phyloP scores from a whole-genome alignment of 2,329 filamentous ascomycete genomes.

The Colletotrichum costaricense region DNA sequence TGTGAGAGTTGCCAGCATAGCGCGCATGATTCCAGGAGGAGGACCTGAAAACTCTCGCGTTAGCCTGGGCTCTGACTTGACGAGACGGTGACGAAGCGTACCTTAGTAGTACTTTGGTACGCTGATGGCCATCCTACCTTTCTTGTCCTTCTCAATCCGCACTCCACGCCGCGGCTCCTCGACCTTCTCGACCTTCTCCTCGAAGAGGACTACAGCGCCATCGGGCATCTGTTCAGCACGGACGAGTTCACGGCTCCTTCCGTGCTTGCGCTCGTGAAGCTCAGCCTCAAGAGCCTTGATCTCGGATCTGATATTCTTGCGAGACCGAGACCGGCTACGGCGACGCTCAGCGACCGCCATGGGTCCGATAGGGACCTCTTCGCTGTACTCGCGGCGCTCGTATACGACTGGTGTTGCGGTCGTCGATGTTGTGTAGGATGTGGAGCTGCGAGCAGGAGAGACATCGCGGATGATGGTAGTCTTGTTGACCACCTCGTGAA shows the following conservation, averaged over 20 bases:
- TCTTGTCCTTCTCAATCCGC: slow-evolving; percentile 87
- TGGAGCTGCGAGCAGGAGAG: slow-evolving; percentile 55
- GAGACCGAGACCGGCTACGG: slow-evolving; percentile 54
- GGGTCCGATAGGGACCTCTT: slow-evolving; percentile 50
- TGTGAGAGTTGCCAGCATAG: slow-evolving; percentile 78
- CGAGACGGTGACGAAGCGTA: slow-evolving; percentile 48
- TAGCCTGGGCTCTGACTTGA: slow-evolving; percentile 36
- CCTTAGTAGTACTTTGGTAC: slow-evolving; percentile 77
- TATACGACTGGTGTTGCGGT: slow-evolving; percentile 51
- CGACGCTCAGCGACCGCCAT: slow-evolving; percentile 53
- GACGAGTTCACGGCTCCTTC: slow-evolving; percentile 62
- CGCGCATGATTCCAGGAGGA: slow-evolving; percentile 71
- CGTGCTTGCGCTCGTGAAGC: slow-evolving; percentile 48
- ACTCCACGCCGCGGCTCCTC: slow-evolving; percentile 67
- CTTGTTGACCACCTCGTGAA: slow-evolving; percentile 56
- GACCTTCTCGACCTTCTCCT: slow-evolving; percentile 67
- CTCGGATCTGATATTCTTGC: slow-evolving; percentile 76
- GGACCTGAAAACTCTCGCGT: slow-evolving; percentile 61
- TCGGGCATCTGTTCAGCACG: slow-evolving; percentile 68
- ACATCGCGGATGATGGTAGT: slow-evolving; percentile 60
- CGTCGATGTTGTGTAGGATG: slow-evolving; percentile 47
- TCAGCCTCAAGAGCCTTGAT: slow-evolving; percentile 79
- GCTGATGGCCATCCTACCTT: slow-evolving; percentile 94
- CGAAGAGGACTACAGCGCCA: slow-evolving; percentile 72
- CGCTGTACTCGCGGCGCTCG: slow-evolving; percentile 50